Evolutionary conservation across 2,329 filamentous ascomycete species (phyloP).

Genomic region (Hymenoscyphus repandus): DNA sequence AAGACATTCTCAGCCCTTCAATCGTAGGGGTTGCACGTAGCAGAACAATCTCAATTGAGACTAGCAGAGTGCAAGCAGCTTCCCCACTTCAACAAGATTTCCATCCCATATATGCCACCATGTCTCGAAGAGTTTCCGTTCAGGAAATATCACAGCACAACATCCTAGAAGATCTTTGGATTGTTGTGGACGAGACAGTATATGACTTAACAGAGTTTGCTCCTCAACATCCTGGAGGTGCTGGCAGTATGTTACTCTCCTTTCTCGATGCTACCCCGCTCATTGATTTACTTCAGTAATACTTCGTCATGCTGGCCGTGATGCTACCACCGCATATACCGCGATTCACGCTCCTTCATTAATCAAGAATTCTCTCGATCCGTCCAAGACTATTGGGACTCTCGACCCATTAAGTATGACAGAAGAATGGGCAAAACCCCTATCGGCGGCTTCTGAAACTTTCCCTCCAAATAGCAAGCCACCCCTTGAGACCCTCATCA

Average conservation of each 20-base stretch:
- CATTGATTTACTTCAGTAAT: constrained; percentile 35
- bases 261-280: not conserved
- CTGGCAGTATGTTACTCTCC: constrained; percentile 38
- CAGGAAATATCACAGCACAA: constrained; percentile 45
- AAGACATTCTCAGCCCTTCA: too few species aligned
- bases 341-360: constrained; percentile 46
- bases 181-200: constrained; percentile 62
- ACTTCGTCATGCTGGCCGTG: constrained; percentile 45
- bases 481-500: constrained; percentile 50
- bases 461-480: constrained; percentile 22
- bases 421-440: constrained; percentile 41
- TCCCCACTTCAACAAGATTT: too few species aligned
- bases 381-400: constrained; percentile 43
- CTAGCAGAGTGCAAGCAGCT: too few species aligned
- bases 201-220: constrained; percentile 65
- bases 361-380: constrained; percentile 37
- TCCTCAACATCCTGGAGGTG: constrained; percentile 56
- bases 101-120: too few species aligned
- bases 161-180: constrained; percentile 51
- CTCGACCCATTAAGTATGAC: constrained; percentile 44
- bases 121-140: constrained; percentile 30
- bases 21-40: too few species aligned
- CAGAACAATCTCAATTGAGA: too few species aligned
- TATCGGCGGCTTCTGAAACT: constrained; percentile 28
- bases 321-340: constrained; percentile 49